Evolutionary conservation across 768 basidiomycete species (phyloP), one percentile per base, ranked within the genome.

Genomic region (Rhodotorula graminis): DNA sequence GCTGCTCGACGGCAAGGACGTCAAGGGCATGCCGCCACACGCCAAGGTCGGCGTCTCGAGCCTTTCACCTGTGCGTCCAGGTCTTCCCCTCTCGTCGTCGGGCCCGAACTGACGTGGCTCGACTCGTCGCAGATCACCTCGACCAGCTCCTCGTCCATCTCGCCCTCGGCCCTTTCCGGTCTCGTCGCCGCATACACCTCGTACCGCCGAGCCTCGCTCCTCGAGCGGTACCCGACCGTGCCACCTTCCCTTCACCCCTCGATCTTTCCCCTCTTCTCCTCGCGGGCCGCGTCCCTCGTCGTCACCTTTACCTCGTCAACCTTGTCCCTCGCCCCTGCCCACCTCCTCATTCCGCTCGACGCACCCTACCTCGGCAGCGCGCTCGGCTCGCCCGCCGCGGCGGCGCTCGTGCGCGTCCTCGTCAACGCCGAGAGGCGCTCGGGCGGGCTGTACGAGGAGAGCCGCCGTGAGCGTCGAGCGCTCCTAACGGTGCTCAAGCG

Each of bases 401-500:
- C 87, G 19, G 81, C 86, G 23, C 83, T 96, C 68, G 83, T 85
- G n/a, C 84, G 85, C 61, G 82, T 88, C 50, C 84, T 93, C 11
- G 84, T 86, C 61, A 84, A 85, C 29, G 85, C 86, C 18, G 87
- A 88, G 77, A 83, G 81, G 2, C 68, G 56, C 58, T 90, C 88
- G 71, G 91, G 87, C 73, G 66, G 66, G 47, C 92, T 96, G 86
- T 97, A 92, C 78, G 92, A 91, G 31, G 92, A 97, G 83, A 95
- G 93, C 10, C 86, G 86, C 72, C 84, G 89, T 61, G 88, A 93
- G 80, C 87, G 87, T 78, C 80, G 81, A 74, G 87, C 87, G 63
- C 82, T 94, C 46, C 78, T 94, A 64, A 83, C 87, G 62, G 86
- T 88, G 16, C 85, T 96, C 55, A 83, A 86, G 49, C 80, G 83